phyloP scores from a whole-genome alignment of 371 early-diverging fungal genomes.

The Apophysomyces ossiformis region DNA sequence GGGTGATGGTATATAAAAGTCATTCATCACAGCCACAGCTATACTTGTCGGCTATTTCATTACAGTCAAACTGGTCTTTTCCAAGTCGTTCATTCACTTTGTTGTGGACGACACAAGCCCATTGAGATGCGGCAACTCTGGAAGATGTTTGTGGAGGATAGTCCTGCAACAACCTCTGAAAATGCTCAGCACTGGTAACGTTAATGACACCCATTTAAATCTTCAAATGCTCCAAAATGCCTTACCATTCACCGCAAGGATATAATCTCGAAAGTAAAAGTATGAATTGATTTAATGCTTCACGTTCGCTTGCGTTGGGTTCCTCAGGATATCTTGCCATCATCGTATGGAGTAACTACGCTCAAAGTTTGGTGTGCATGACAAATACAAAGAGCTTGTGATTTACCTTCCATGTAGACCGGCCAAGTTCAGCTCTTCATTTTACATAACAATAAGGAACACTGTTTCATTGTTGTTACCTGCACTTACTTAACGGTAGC shows the following conservation, averaged over 20 bases:
- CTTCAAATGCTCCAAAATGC: background rate
- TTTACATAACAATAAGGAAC: background rate
- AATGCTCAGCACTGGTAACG: constrained; percentile 78
- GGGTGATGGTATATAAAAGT: too few species aligned
- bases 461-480: background rate
- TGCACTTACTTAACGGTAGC: constrained; percentile 73
- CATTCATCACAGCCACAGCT: constrained; percentile 80
- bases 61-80: constrained; percentile 93
- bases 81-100: constrained; percentile 91
- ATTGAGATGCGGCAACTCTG: constrained; percentile 81
- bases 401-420: constrained; percentile 74
- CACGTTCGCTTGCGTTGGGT: constrained; percentile 82
- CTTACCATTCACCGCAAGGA: constrained; percentile 98
- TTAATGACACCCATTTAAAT: background rate
- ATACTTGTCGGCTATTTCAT: constrained; percentile 82
- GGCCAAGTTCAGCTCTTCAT: constrained; percentile 83
- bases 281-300: constrained; percentile 82
- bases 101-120: constrained; percentile 97
- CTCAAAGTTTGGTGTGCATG: background rate
- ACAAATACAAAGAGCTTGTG: background rate
- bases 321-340: constrained; percentile 90
- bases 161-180: constrained; percentile 75
- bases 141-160: constrained; percentile 89
- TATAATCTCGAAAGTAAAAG: constrained; percentile 88
- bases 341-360: constrained; percentile 94